phyloP scores from a whole-genome alignment of 2,329 filamentous ascomycete species.

The Fusarium ramigenum region DNA sequence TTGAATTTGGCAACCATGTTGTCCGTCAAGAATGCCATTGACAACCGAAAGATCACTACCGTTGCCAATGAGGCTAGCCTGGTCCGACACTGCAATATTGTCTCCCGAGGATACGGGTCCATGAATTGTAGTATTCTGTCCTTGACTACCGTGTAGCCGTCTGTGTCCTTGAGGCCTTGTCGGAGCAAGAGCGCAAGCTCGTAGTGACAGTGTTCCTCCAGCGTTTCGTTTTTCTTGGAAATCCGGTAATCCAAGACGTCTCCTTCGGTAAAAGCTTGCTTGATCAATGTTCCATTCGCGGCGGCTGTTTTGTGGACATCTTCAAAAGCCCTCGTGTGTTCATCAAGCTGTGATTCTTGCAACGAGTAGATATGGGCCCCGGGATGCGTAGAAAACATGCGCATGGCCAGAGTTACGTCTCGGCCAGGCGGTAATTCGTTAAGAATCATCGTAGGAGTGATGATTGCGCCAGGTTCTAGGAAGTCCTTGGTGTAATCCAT shows the following conservation, averaged over 20 bases:
- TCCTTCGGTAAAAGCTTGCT: not conserved
- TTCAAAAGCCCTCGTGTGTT: not conserved
- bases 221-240: fast-evolving
- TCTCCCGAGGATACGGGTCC: fast-evolving
- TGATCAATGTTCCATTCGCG: not conserved
- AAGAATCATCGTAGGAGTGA: not conserved
- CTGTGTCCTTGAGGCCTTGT: not conserved
- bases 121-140: not conserved
- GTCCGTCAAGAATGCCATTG: not conserved
- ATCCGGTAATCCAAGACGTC: not conserved
- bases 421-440: not conserved
- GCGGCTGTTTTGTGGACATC: not conserved
- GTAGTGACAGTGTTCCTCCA: not conserved
- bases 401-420: not conserved
- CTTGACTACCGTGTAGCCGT: not conserved
- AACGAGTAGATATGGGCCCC: not conserved
- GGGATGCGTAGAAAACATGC: not conserved
- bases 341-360: not conserved
- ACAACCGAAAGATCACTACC: not conserved
- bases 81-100: fast-evolving
- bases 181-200: not conserved
- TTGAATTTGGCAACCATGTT: not conserved
- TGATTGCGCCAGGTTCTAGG: not conserved
- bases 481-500: not conserved
- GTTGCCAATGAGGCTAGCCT: not conserved